phyloP scores from a whole-genome alignment of 495 filamentous ascomycete species.

The Talaromyces proteolyticus region DNA sequence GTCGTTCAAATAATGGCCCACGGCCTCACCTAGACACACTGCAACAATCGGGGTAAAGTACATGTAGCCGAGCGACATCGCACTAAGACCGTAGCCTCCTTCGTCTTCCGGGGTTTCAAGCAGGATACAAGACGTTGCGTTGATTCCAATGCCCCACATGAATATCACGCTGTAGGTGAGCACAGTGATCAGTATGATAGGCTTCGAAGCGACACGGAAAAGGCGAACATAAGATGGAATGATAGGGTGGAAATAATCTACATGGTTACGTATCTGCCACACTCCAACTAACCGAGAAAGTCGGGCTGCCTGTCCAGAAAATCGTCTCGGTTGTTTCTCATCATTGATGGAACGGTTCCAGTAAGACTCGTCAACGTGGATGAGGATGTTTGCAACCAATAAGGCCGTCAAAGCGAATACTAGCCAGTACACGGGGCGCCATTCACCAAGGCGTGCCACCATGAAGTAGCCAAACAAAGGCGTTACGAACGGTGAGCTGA shows the following conservation, averaged over 20 bases:
- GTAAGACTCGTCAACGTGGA: not conserved
- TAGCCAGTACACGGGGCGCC: not conserved
- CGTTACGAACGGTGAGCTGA: not conserved
- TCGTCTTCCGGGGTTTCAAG: not conserved
- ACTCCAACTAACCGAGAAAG: not conserved
- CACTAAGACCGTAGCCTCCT: not conserved
- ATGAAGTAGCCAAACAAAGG: not conserved
- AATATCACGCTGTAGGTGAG: not conserved
- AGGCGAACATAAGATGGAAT: not conserved
- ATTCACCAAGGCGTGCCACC: not conserved
- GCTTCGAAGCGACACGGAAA: not conserved
- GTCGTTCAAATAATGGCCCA: constrained; percentile 21
- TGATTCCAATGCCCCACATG: not conserved
- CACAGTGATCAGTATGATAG: not conserved
- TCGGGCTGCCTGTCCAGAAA: too few species aligned
- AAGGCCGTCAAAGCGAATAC: not conserved
- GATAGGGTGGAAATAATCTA: not conserved
- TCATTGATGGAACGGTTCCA: not conserved
- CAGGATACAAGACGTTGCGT: not conserved
- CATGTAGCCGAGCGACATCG: constrained; percentile 32
- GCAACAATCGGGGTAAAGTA: constrained; percentile 56
- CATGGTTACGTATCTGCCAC: not conserved
- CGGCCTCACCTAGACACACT: constrained; percentile 43
- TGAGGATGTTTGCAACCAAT: not conserved
- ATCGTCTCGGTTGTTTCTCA: not conserved